Evolutionary conservation across 2,329 filamentous ascomycete species (phyloP).

Genomic region (Neofusicoccum ribis): DNA sequence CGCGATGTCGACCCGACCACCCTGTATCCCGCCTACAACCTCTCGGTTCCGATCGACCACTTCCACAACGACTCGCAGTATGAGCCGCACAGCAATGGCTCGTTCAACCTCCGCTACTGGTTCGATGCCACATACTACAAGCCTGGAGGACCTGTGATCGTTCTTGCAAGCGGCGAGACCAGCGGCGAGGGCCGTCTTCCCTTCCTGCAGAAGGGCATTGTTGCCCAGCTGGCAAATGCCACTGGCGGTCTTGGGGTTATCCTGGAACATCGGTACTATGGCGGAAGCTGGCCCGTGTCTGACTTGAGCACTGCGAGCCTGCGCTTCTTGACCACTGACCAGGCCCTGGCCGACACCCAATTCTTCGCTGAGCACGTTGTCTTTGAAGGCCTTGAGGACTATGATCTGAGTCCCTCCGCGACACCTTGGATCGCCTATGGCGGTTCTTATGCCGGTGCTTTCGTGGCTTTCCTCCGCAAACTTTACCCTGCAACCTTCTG

Average conservation of each 20-base stretch:
- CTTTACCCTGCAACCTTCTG: conserved; percentile 77
- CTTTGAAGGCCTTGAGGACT: conserved; percentile 68
- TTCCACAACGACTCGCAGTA: conserved; percentile 80
- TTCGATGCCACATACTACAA: conserved; percentile 77
- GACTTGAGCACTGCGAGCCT: conserved; percentile 69
- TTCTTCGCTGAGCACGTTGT: conserved; percentile 76
- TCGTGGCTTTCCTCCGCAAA: conserved; percentile 74
- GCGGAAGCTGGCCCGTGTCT: conserved; percentile 67
- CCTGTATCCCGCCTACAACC: conserved; percentile 52
- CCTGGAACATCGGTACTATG: conserved; percentile 87
- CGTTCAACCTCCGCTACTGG: conserved; percentile 77
- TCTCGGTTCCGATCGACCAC: conserved; percentile 69
- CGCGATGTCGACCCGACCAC: conserved; percentile 33
- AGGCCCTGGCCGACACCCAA: conserved; percentile 76
- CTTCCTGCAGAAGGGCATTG: conserved; percentile 76
- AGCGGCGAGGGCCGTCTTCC: conserved; percentile 62
- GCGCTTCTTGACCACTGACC: conserved; percentile 80
- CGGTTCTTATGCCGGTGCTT: conserved; percentile 79
- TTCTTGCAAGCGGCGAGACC: conserved; percentile 73
- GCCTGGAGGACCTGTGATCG: conserved; percentile 76
- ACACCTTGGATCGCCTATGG: conserved; percentile 79
- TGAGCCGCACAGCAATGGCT: conserved; percentile 69
- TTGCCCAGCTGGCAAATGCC: conserved; percentile 67
- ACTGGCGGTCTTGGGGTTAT: conserved; percentile 76
- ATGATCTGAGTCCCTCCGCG: conserved; percentile 64